Evolutionary conservation across 31 red algal genomes (phyloP).

Genomic region (Endocladia muricata): DNA sequence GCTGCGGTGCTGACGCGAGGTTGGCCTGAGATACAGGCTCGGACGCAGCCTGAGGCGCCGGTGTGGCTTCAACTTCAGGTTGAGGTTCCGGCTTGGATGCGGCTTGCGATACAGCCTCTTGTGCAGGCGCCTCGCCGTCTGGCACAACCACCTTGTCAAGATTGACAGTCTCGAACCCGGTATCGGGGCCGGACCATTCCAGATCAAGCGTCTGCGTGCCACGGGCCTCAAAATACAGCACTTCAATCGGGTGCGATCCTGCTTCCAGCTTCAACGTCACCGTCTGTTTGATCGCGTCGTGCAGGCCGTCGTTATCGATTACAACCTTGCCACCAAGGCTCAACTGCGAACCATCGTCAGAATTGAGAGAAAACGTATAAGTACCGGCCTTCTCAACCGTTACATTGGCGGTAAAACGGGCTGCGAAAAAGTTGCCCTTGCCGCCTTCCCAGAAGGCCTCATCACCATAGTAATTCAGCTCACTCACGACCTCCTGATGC

Average conservation of each 20-base stretch:
- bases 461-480: too few species aligned
- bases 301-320: neutral
- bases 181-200: neutral
- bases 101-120: neutral
- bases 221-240: neutral
- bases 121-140: neutral
- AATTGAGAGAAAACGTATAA: neutral
- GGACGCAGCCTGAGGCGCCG: too few species aligned
- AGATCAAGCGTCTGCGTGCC: neutral
- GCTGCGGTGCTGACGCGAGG: too few species aligned
- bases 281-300: neutral
- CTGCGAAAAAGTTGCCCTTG: neutral
- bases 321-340: neutral
- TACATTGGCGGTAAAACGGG: neutral
- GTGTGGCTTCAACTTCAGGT: too few species aligned
- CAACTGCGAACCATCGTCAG: neutral
- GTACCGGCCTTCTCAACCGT: neutral
- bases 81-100: too few species aligned
- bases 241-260: neutral
- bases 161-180: neutral
- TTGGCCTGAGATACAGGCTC: too few species aligned
- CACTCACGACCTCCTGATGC: neutral
- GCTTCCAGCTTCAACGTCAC: neutral
- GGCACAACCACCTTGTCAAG: neutral
- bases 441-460: neutral